Evolutionary conservation across 345 rosid genomes (phyloP), one percentile per base, ranked within the genome.

Genomic region (Lepidium sativum): DNA sequence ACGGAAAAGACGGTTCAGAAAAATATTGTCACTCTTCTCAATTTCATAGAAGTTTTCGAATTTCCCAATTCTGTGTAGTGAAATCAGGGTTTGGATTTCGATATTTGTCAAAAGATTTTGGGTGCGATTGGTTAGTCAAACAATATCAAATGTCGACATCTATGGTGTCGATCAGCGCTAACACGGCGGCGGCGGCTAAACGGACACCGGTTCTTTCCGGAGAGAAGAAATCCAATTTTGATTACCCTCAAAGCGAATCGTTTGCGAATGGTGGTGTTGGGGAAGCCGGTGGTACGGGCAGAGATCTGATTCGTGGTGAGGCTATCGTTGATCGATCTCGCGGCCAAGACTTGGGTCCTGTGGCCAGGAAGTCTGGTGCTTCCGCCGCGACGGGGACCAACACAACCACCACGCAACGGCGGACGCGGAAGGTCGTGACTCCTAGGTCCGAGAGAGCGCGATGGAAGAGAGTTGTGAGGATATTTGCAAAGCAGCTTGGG

Each of bases 161-260:
- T 25, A 83, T 86, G 67, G 81, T 88, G 72, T 86, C 99, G 38
- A 80, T 94, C 70, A 81, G 91, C 27, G 95, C 95, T 25, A 84
- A 80, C 68, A 74, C 96, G 2, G 69, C 83, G 20, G 69, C 80
- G 12, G 78, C 80, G 5, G 76, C 88, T 8, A 84, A 89, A 56
- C 75, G 89, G 63, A 84, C 91, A n/a, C 79, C 83, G 13, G 53
- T 85, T 16, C 69, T 70, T 54, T 63, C 70, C 69, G 73, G 78
- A 55, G 97, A 88, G 49, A 83, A 79, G 77, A 86, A 74, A 71
- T 70, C 90, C 43, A 73, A 71, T 71, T 41, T 82, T 17, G 96
- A 86, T 21, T 70, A 77, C 8, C 15, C 81, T 0, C 66, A 81
- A 51, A 65, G 41, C 42, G 82, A 82, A 45, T 64, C 75, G 11